Evolutionary conservation across 202 grass and related monocot species (phyloP).

Genomic region (Digitaria exilis): DNA sequence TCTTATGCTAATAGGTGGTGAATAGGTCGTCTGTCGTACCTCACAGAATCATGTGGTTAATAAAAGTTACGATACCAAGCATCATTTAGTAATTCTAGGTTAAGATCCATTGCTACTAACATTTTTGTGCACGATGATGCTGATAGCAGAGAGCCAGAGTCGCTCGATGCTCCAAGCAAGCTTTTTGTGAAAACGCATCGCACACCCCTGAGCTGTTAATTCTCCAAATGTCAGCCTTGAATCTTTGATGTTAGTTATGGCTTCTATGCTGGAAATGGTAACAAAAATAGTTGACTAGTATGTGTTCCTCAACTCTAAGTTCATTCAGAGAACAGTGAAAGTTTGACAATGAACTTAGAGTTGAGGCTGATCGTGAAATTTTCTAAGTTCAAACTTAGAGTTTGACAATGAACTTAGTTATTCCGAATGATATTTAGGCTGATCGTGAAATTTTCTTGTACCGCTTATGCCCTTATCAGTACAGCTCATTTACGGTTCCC

Average conservation of each 20-base stretch:
- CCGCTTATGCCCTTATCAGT: not conserved
- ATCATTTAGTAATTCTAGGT: not conserved
- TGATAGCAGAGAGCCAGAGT: not conserved
- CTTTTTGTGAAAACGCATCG: not conserved
- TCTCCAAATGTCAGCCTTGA: not conserved
- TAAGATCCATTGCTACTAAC: not conserved
- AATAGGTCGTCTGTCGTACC: not conserved
- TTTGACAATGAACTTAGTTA: no score
- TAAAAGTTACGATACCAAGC: not conserved
- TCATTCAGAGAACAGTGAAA: not conserved
- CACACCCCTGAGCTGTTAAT: not conserved
- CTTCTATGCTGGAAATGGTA: not conserved
- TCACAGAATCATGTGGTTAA: not conserved
- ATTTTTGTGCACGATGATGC: not conserved
- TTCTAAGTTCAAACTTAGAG: no score
- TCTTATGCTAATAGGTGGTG: not conserved
- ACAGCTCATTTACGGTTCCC: not conserved
- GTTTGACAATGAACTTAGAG: not conserved
- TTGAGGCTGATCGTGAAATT: not conserved
- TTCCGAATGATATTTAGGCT: not conserved
- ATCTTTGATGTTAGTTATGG: not conserved
- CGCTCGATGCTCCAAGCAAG: not conserved
- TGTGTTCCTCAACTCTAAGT: not conserved
- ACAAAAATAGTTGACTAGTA: not conserved
- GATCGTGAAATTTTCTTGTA: not conserved